These are phyloP conservation scores for Setaria italica DNA, from an alignment of 202 grass and related monocot genomes.

Conservation along the genomic window DNA sequence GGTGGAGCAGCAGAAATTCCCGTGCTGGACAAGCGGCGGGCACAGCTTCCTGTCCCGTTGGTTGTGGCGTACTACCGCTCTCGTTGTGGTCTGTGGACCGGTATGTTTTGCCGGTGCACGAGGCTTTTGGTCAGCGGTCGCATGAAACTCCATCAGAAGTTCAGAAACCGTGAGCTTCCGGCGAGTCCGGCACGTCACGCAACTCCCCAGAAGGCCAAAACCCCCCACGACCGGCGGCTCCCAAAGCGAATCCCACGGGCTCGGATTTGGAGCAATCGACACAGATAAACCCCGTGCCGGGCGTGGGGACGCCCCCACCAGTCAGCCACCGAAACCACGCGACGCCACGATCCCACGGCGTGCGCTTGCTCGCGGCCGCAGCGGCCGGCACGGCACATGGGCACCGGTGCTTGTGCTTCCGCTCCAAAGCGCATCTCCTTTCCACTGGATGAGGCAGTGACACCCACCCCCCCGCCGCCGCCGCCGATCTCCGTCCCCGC, in stretches of 20 bases:
- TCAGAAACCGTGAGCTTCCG: background rate
- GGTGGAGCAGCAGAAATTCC: too few relatives aligned
- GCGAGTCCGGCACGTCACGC: background rate
- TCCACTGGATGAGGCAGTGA: constrained; percentile 29
- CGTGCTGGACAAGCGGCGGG: too few relatives aligned
- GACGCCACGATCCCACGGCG: background rate
- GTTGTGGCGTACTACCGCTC: too few relatives aligned
- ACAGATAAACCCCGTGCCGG: constrained; percentile 32
- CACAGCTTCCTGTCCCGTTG: too few relatives aligned
- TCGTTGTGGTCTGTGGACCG: too few relatives aligned
- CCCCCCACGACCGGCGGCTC: background rate
- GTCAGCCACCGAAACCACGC: background rate
- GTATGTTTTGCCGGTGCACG: too few relatives aligned
- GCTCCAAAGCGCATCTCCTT: constrained; percentile 42
- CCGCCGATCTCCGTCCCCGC: background rate
- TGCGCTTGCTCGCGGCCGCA: background rate
- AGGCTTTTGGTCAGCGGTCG: background rate
- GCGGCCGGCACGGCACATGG: constrained; percentile 28
- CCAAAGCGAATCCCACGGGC: background rate
- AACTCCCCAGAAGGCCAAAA: background rate
- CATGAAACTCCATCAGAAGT: background rate
- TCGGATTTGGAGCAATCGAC: background rate
- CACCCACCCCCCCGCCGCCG: background rate
- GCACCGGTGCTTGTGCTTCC: background rate
- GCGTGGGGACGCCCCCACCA: constrained; percentile 10